Base-by-base conservation (phyloP, 345 rosid species). In the Acer yangbiense region DNA sequence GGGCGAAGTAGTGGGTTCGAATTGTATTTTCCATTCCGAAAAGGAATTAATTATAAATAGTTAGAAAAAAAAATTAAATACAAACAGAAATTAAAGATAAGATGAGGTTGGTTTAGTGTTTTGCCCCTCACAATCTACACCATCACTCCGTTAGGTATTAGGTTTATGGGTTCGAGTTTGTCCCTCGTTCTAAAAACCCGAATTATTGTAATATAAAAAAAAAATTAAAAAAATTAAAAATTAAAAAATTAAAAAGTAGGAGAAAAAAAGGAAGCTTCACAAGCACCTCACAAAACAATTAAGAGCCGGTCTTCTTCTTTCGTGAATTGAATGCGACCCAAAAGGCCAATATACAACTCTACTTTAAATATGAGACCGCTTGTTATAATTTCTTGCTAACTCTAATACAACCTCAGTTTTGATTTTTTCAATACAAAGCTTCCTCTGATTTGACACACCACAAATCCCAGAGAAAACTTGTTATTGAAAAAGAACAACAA, bases 281-380 rank as follows among this genome's bases (percentile, higher is more conserved):
- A 46, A 23, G 57, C 48, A 74, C 61, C 75, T 64, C 62, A 29
- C 46, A 23, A 23, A 55, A 55, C 43, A 23, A 12, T 7, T 41
- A 18, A 41, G 78, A 57, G 76, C 82, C 65, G 78, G 83, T 72
- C 74, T 76, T 57, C 44, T 3, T 62, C 76, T 68, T 69, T 74
- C 68, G 58, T 82, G 86, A 82, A 79, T 68, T 82, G 84, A 86
- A 87, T 79, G 86, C 79, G 78, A 81, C 85, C 86, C 6, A 66
- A 61, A 18, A 32, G 6, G 6, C 0, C 35, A 32, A 35, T 4
- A 35, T 35, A 35, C 39, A 35, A 60, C 80, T 69, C 76, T 65
- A 68, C 80, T 72, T 77, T 86, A 87, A 76, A 78, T 86, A 80
- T 21, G 71, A 78, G 62, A 29, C 43, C 39, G 17, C 61, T 20